Evolutionary conservation across 2,329 filamentous ascomycete species (phyloP).

Genomic region (Aspergillaceae sp.): DNA sequence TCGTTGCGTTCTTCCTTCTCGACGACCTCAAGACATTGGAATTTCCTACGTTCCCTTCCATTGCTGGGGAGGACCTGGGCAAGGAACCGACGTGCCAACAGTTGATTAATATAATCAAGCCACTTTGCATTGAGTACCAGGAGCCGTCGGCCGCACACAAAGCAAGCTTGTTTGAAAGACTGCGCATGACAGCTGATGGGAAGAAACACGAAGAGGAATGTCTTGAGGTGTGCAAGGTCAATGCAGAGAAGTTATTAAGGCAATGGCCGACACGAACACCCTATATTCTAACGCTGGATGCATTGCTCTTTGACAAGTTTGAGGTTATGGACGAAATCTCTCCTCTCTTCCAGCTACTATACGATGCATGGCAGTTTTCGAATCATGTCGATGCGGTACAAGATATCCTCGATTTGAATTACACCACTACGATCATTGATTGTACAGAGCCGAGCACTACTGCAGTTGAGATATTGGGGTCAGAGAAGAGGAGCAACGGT

Average conservation of each 20-base stretch:
- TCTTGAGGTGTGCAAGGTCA: conserved; percentile 24
- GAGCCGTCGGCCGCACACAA: conserved; percentile 14
- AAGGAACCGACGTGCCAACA: not conserved
- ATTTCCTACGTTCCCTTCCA: conserved; percentile 8
- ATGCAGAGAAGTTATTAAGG: conserved; percentile 36
- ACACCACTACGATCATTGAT: conserved; percentile 2
- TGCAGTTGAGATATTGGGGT: not conserved
- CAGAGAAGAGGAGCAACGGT: not conserved
- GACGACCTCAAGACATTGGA: conserved; percentile 30
- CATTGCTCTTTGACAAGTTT: conserved; percentile 27
- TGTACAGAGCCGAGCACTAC: not conserved
- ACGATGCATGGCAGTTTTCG: conserved; percentile 42
- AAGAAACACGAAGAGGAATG: conserved; percentile 21
- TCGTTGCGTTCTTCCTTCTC: conserved; percentile 40
- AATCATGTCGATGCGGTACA: conserved; percentile 40
- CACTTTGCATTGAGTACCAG: conserved; percentile 21
- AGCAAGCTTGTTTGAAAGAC: not conserved
- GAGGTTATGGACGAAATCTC: conserved; percentile 34
- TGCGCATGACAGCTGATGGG: not conserved
- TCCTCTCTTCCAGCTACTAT: conserved; percentile 42
- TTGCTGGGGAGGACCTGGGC: not conserved
- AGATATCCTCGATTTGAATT: conserved; percentile 26
- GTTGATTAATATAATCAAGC: not conserved
- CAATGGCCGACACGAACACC: conserved; percentile 38
- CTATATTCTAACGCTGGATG: conserved; percentile 21